Evolutionary conservation across 2,329 filamentous ascomycete species (phyloP).

Genomic region (Penicillium decumbens): DNA sequence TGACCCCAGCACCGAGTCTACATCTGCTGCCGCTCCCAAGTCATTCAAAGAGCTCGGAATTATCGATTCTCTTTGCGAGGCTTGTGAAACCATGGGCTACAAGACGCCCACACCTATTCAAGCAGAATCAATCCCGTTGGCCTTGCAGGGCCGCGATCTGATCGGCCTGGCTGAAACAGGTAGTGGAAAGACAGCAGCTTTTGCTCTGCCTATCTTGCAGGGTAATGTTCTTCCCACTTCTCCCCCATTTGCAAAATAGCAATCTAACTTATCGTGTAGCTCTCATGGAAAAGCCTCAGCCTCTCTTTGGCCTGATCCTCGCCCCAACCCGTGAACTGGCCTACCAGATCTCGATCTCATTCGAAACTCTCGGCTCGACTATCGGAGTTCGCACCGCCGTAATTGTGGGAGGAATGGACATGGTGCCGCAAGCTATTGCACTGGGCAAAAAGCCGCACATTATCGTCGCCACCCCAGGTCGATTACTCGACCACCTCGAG

Average conservation of each 20-base stretch:
- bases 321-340: constrained; percentile 92
- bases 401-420: constrained; percentile 90
- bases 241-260: too few relatives aligned
- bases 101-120: constrained; percentile 87
- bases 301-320: constrained; percentile 81
- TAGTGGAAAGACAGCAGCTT: constrained; percentile 92
- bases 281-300: constrained; percentile 79
- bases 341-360: constrained; percentile 80
- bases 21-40: constrained; percentile 29
- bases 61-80: constrained; percentile 81
- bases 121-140: constrained; percentile 73
- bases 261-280: constrained; percentile 37
- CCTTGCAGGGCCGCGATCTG: constrained; percentile 74
- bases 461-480: constrained; percentile 84
- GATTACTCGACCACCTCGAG: constrained; percentile 85
- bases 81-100: constrained; percentile 76
- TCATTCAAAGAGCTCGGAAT: constrained; percentile 61
- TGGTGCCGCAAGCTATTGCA: constrained; percentile 85
- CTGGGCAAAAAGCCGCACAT: constrained; percentile 96
- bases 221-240: constrained; percentile 17
- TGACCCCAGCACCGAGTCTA: background rate
- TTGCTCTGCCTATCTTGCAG: constrained; percentile 88
- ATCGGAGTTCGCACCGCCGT: constrained; percentile 84
- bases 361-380: constrained; percentile 79
- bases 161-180: constrained; percentile 95